Conservation (phyloP, 495 filamentous ascomycete genomes). For the Immersiella caudata region DNA sequence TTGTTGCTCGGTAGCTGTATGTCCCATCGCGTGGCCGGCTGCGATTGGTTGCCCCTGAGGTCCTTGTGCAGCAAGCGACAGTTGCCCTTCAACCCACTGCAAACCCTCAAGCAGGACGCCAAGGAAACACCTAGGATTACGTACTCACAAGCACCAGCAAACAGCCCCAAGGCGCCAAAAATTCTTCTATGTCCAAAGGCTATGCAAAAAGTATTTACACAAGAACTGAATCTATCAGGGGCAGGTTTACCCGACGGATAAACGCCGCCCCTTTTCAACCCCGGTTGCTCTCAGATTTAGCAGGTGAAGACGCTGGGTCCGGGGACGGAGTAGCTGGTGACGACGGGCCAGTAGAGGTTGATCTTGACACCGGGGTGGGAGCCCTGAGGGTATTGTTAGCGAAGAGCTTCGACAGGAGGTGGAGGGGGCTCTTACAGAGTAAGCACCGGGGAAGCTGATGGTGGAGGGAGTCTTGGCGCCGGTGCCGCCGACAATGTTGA, state of each 20-base stretch:
- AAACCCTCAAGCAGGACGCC: too few relatives aligned
- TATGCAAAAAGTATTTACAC: neutral
- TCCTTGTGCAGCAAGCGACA: too few relatives aligned
- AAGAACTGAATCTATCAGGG: neutral
- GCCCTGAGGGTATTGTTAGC: slow-evolving; percentile 25
- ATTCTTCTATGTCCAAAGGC: neutral
- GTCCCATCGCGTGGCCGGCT: too few relatives aligned
- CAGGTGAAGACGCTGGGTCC: slow-evolving; percentile 43
- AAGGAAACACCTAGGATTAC: too few relatives aligned
- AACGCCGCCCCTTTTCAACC: neutral
- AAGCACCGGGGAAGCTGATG: slow-evolving; percentile 47
- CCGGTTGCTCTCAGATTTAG: slow-evolving; percentile 8
- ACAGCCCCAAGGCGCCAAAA: neutral
- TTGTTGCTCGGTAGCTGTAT: too few relatives aligned
- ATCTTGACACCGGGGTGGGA: slow-evolving; percentile 50
- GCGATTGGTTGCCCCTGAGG: too few relatives aligned
- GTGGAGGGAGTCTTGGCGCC: slow-evolving; percentile 38
- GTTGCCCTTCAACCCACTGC: too few relatives aligned
- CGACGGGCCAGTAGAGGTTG: slow-evolving; percentile 48
- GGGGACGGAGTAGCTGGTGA: slow-evolving; percentile 45
- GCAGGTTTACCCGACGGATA: neutral
- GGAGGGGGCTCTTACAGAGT: slow-evolving; percentile 31
- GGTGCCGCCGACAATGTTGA: slow-evolving; percentile 47
- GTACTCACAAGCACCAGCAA: too few relatives aligned
- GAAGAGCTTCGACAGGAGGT: neutral